These are phyloP conservation scores for Zygnema cylindricum DNA, from an alignment of 139 green algal species.

Conservation along the genomic window DNA sequence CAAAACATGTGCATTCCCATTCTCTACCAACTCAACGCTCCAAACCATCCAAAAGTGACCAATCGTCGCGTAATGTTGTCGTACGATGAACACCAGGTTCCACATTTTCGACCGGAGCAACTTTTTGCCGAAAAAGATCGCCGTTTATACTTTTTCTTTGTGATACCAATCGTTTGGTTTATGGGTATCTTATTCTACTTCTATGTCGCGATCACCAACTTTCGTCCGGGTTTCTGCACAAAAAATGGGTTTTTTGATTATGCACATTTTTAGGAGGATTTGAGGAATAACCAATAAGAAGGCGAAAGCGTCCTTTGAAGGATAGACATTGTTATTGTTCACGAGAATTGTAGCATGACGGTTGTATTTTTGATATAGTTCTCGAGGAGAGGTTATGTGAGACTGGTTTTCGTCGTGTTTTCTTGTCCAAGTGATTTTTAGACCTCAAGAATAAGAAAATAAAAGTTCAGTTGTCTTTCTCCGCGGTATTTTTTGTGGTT, in stretches of 20 bases:
- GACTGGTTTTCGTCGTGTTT: too few species aligned
- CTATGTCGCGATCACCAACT: slow-evolving; percentile 34
- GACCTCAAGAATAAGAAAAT: too few species aligned
- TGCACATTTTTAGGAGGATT: slow-evolving; percentile 14
- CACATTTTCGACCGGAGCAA: slow-evolving; percentile 1
- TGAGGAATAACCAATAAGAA: too few species aligned
- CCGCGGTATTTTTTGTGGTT: too few species aligned
- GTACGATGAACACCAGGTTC: slow-evolving; percentile 49
- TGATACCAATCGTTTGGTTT: slow-evolving; percentile 40
- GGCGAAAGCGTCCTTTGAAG: too few species aligned
- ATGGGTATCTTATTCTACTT: slow-evolving; percentile 31
- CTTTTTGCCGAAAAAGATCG: background rate
- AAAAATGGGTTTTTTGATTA: slow-evolving; percentile 40
- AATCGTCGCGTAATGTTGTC: slow-evolving; percentile 11
- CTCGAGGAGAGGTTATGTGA: too few species aligned
- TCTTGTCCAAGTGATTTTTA: too few species aligned
- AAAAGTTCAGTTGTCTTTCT: too few species aligned
- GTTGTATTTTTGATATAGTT: too few species aligned
- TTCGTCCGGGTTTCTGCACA: slow-evolving; percentile 31
- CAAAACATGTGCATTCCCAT: slow-evolving; percentile 55
- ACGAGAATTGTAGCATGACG: too few species aligned
- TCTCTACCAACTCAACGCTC: slow-evolving; percentile 20
- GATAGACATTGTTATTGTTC: too few species aligned
- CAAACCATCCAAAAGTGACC: slow-evolving; percentile 22
- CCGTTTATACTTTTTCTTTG: slow-evolving; percentile 15